Evolutionary conservation across 2,329 filamentous ascomycete species (phyloP), one percentile per base, ranked within the genome.

Genomic region (Neofusicoccum cordaticola): DNA sequence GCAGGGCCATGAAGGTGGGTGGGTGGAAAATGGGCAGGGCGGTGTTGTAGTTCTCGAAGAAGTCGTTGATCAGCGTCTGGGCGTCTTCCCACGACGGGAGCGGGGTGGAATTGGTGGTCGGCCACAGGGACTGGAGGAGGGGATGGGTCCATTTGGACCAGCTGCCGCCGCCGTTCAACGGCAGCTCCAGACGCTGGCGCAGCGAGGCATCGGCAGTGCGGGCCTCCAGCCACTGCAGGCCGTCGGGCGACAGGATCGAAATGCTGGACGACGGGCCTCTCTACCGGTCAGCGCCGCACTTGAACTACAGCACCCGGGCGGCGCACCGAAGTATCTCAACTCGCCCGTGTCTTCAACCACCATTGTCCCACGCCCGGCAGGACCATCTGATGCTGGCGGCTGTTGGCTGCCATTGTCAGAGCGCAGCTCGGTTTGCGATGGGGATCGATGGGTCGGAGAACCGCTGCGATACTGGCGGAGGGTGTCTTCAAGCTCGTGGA

Each of bases 181-280:
- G 56, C 56, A 47, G 27, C 31, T 60, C 56, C 22, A 60, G 56
- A 3, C 56, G 56, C 15, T 47, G 56, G n/a, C 56, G 56, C 56
- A 60, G 42, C 15, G 56, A 60, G 27, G 56, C n/a, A n/a, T 60
- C 56, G 31, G 56, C 27, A 31, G 56, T 60, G 22, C 56, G 56
- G 2, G 56, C 47, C 27, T 60, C 56, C 31, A 60, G 41, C 56
- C 56, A 60, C 6, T 60, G 41, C 31, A 60, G 42, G 27, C 56
- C 56, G 31, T 60, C 42, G 1, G 56, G 56, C 6, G 56, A 60
- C 12, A 60, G 56, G 22, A 60, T 45, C 11, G 56, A 60, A 7
- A 60, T 60, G 27, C 56, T 60, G 27, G 56, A 60, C 5, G 56
- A 60, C 22, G 56, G 56, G 56, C 56, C 56, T 60, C 56, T 34